Percentiles rank a stretch among this genome's conserved stretches.
phyloP scores from a whole-genome alignment of 176 grass and related monocot genomes.

The Phragmites australis region DNA sequence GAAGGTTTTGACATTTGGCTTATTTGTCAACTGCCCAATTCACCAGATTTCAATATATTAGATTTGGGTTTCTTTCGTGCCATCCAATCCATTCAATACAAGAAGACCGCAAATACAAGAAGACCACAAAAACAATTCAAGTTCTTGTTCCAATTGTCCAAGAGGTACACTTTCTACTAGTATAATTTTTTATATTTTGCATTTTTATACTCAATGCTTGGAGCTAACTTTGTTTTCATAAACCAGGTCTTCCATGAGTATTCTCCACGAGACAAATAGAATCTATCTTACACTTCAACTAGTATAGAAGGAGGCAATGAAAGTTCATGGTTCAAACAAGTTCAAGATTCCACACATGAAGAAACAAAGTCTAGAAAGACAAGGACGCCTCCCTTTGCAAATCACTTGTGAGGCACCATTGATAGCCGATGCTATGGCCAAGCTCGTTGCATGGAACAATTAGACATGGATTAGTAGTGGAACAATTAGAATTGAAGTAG shows the following conservation, averaged over 20 bases:
- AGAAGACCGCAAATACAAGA: neutral
- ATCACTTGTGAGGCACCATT: neutral
- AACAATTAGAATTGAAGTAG: too few relatives aligned
- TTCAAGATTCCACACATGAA: neutral
- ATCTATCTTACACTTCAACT: neutral
- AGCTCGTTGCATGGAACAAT: neutral
- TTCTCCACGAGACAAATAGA: neutral
- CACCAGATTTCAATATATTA: too few relatives aligned
- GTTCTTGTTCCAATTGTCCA: neutral
- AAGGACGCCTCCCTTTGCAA: neutral
- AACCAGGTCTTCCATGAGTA: neutral
- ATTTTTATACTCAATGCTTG: neutral
- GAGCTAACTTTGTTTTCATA: neutral
- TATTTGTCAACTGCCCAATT: neutral
- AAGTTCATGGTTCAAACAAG: neutral
- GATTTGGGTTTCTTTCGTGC: neutral
- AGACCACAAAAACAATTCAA: neutral
- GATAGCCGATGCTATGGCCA: neutral
- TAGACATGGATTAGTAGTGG: neutral
- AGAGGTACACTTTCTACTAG: neutral
- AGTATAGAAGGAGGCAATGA: neutral
- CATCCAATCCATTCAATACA: neutral
- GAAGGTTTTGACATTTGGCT: neutral
- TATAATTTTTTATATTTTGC: too few relatives aligned
- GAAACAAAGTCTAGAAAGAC: neutral